Evolutionary conservation across 805 yeast genomes (phyloP).

Genomic region (Brettanomyces bruxellensis): DNA sequence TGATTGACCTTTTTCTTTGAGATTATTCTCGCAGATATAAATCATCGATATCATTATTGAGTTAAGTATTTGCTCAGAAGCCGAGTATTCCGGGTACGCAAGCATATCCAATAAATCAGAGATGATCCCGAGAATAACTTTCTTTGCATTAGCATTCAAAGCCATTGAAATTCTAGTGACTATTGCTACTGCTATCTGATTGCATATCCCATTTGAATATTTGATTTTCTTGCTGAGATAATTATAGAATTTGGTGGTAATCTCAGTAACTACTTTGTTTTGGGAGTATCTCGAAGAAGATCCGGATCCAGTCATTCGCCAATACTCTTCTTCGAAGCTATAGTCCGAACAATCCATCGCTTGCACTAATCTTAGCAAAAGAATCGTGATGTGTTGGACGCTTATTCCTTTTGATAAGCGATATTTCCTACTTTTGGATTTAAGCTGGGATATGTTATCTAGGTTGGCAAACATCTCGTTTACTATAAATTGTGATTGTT

Average conservation of each 20-base stretch:
- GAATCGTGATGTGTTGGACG: constrained; percentile 39
- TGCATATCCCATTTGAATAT: constrained; percentile 11
- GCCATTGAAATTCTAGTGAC: constrained; percentile 22
- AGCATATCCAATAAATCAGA: constrained; percentile 48
- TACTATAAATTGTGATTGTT: constrained; percentile 53
- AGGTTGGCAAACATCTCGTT: constrained; percentile 49
- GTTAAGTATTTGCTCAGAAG: constrained; percentile 40
- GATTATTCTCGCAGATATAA: constrained; percentile 18
- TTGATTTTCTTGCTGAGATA: constrained; percentile 5
- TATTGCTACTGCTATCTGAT: constrained; percentile 23
- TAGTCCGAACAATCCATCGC: constrained; percentile 9
- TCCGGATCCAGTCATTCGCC: constrained; percentile 9
- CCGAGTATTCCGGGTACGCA: constrained; percentile 53
- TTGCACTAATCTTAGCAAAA: constrained; percentile 36
- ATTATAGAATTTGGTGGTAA: constrained; percentile 5
- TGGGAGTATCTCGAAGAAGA: not conserved
- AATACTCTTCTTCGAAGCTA: constrained; percentile 16
- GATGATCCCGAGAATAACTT: constrained; percentile 41
- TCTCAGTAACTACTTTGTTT: constrained; percentile 7
- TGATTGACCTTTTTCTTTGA: constrained; percentile 22
- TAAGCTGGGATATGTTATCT: constrained; percentile 39
- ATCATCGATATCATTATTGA: constrained; percentile 37
- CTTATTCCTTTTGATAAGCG: constrained; percentile 34
- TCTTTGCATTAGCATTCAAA: constrained; percentile 25
- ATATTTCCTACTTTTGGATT: constrained; percentile 33